Percentiles rank a stretch among this genome's conserved stretches.
phyloP scores from a whole-genome alignment of 495 filamentous ascomycete genomes.

The Annulohypoxylon nitens region DNA sequence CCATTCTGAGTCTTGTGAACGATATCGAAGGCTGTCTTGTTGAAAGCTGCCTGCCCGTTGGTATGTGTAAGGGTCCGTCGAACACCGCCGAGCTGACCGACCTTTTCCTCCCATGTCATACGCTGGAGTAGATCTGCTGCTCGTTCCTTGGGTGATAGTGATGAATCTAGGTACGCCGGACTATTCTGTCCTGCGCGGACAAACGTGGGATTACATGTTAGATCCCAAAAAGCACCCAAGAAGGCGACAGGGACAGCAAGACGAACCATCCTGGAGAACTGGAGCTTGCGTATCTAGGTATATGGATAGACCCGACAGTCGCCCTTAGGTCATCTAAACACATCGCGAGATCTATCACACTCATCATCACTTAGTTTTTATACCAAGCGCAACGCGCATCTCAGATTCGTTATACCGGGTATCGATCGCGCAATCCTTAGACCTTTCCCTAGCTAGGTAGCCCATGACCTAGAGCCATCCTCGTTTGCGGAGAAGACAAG shows the following conservation, averaged over 20 bases:
- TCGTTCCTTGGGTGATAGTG: slow-evolving; percentile 21
- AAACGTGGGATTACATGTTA: not conserved
- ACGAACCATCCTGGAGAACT: slow-evolving; percentile 16
- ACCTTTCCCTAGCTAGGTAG: not conserved
- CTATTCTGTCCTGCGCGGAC: not conserved
- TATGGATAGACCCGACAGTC: not conserved
- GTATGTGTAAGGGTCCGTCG: slow-evolving; percentile 12
- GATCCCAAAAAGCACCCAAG: not conserved
- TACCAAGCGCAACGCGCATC: not conserved
- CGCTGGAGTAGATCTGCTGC: slow-evolving; percentile 32
- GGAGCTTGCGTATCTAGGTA: not conserved
- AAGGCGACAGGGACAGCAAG: slow-evolving; percentile 4
- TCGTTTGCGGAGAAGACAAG: slow-evolving; percentile 1
- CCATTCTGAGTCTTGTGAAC: slow-evolving; percentile 27
- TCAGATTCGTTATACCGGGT: slow-evolving; percentile 11
- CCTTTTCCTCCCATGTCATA: slow-evolving; percentile 39
- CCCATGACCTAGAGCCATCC: not conserved
- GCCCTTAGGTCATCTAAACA: not conserved
- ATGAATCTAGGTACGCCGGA: slow-evolving; percentile 17
- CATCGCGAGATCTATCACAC: not conserved
- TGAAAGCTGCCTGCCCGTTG: slow-evolving; percentile 15
- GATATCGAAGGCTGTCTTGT: slow-evolving; percentile 31
- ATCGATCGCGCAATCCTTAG: slow-evolving; percentile 16
- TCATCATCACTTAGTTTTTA: not conserved
- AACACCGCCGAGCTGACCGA: slow-evolving; percentile 33